Conservation (phyloP, 139 green algal species). For the Coelastrella sp. region DNA sequence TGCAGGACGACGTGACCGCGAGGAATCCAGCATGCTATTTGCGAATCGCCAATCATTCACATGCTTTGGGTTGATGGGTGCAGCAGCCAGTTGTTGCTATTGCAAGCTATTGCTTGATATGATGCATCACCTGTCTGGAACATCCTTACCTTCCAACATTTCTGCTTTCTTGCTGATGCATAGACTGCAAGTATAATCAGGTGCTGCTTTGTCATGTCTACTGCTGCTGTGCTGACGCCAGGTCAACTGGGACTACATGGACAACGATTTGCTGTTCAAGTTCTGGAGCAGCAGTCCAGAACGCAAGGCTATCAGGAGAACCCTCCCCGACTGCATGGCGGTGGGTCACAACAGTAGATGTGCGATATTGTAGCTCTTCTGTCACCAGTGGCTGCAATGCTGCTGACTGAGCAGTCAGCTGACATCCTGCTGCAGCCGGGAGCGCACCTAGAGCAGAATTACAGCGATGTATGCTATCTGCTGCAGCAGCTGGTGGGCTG, state of each 20-base stretch:
- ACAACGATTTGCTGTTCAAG: constrained; percentile 62
- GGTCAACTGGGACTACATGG: constrained; percentile 75
- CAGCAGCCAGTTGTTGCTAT: too few species aligned
- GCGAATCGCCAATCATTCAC: too few species aligned
- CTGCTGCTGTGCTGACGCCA: not conserved
- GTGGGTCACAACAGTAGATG: not conserved
- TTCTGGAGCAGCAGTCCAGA: constrained; percentile 61
- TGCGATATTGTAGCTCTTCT: not conserved
- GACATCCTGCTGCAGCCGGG: constrained; percentile 26
- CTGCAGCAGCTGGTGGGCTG: constrained; percentile 40
- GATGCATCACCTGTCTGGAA: too few species aligned
- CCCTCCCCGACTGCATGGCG: constrained; percentile 45
- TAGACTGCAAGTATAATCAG: too few species aligned
- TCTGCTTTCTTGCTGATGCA: too few species aligned
- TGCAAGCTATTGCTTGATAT: too few species aligned
- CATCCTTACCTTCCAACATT: too few species aligned
- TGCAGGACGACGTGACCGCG: too few species aligned
- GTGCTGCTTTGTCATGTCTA: not conserved
- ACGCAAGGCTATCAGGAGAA: constrained; percentile 14
- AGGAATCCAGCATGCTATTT: too few species aligned
- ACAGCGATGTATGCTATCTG: not conserved
- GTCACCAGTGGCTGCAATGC: constrained; percentile 21
- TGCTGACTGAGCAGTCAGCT: not conserved
- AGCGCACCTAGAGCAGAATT: not conserved
- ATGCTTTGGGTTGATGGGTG: too few species aligned